phyloP scores from a whole-genome alignment of 441 rosid genomes.

The Erysimum pusillum region DNA sequence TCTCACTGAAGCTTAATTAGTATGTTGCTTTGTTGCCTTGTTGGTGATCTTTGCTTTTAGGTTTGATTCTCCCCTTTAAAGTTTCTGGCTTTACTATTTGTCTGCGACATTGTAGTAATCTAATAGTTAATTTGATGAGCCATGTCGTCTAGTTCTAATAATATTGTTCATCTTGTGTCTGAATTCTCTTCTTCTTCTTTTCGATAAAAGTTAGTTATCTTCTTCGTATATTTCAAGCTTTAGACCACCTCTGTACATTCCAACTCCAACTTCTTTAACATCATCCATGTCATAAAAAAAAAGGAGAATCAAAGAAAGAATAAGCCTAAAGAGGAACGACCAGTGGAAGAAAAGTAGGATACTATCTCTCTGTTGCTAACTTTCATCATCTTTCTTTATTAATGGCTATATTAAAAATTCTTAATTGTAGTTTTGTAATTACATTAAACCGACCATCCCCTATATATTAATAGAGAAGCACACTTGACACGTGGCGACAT shows the following conservation, averaged over 20 bases:
- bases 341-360: background rate
- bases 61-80: constrained; percentile 25
- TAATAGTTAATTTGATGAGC: background rate
- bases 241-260: constrained; percentile 28
- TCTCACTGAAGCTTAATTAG: constrained; percentile 43
- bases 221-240: constrained; percentile 1
- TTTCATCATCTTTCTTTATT: constrained; percentile 4
- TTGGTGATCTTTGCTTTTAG: constrained; percentile 14
- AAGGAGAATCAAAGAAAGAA: background rate
- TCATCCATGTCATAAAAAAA: constrained; percentile 18
- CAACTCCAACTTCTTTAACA: constrained; percentile 27
- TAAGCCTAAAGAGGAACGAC: background rate
- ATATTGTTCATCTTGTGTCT: constrained; percentile 7
- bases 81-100: constrained; percentile 36
- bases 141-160: constrained; percentile 6
- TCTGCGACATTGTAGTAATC: constrained; percentile 27
- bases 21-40: background rate
- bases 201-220: no score
- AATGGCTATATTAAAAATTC: background rate
- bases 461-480: no score
- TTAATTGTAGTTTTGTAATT: no score
- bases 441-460: constrained; percentile 29
- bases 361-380: constrained; percentile 14
- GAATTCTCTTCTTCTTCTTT: background rate
- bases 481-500: no score